Conservation (phyloP, 371 early-diverging fungal species). For the Blakeslea trispora region DNA sequence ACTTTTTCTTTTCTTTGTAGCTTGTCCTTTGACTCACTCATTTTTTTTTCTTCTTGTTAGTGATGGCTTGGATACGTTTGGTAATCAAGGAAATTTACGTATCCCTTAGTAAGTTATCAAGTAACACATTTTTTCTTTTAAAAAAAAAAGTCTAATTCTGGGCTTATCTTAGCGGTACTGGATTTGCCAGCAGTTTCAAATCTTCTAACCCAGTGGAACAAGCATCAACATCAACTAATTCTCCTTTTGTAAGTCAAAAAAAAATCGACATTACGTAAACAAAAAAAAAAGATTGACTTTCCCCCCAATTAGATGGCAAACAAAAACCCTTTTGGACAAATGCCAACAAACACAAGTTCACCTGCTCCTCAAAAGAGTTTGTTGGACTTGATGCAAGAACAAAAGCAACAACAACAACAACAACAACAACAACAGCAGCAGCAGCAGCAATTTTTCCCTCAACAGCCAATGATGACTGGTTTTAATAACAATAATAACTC, state of each 20-base stretch:
- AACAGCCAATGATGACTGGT: slow-evolving; percentile 3
- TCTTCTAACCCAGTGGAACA: not conserved
- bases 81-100: slow-evolving; percentile 55
- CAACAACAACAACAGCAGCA: slow-evolving; percentile 38
- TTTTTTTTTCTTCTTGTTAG: slow-evolving; percentile 19
- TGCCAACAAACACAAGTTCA: slow-evolving; percentile 5
- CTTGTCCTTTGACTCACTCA: no score
- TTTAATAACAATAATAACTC: slow-evolving; percentile 6
- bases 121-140: no score
- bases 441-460: slow-evolving; percentile 28
- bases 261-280: not conserved
- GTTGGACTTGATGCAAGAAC: slow-evolving; percentile 42
- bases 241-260: slow-evolving; percentile 3
- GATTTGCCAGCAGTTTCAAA: slow-evolving; percentile 35
- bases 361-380: slow-evolving; percentile 29
- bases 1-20: no score
- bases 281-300: not conserved
- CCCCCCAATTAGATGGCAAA: slow-evolving; percentile 24
- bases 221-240: not conserved
- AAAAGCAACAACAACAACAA: slow-evolving; percentile 31
- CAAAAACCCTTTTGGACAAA: slow-evolving; percentile 47
- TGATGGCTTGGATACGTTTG: slow-evolving; percentile 60
- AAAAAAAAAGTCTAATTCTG: not conserved
- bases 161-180: slow-evolving; percentile 30
- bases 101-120: slow-evolving; percentile 45